Conservation (phyloP, 2,329 filamentous ascomycete species). For the Ascochyta rabiei region DNA sequence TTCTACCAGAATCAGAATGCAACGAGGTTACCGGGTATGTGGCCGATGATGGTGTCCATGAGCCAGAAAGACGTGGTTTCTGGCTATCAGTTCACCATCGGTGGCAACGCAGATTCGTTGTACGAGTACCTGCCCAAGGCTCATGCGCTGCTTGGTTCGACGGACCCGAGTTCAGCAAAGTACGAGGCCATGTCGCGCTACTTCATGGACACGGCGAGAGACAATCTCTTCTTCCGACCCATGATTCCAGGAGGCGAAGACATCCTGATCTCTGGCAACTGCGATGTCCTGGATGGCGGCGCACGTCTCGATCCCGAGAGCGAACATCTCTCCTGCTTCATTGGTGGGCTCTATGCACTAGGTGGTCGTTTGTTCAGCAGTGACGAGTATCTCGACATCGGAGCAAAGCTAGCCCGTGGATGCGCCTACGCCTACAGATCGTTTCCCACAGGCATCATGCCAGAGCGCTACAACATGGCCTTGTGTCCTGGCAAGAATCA, state of each 20-base stretch:
- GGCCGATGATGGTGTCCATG: constrained; percentile 69
- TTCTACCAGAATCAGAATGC: constrained; percentile 75
- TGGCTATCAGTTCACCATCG: constrained; percentile 41
- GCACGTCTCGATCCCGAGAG: constrained; percentile 53
- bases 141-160: constrained; percentile 53
- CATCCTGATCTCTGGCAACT: constrained; percentile 55
- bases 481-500: constrained; percentile 50
- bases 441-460: constrained; percentile 64
- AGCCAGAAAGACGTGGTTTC: constrained; percentile 33
- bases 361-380: constrained; percentile 61
- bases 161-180: constrained; percentile 48
- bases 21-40: constrained; percentile 77
- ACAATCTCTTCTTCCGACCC: constrained; percentile 56
- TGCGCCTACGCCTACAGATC: constrained; percentile 65
- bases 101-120: constrained; percentile 43
- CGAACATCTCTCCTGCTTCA: constrained; percentile 64
- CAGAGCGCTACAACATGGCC: constrained; percentile 60
- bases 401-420: constrained; percentile 62
- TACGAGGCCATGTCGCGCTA: constrained; percentile 62
- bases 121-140: constrained; percentile 55
- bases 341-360: constrained; percentile 64
- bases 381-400: constrained; percentile 59
- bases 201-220: constrained; percentile 49
- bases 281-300: constrained; percentile 41
- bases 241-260: constrained; percentile 54